Percentiles rank a stretch among this genome's conserved stretches.
Conservation (phyloP, 148 eudicot genomes). For the Simmondsia chinensis region DNA sequence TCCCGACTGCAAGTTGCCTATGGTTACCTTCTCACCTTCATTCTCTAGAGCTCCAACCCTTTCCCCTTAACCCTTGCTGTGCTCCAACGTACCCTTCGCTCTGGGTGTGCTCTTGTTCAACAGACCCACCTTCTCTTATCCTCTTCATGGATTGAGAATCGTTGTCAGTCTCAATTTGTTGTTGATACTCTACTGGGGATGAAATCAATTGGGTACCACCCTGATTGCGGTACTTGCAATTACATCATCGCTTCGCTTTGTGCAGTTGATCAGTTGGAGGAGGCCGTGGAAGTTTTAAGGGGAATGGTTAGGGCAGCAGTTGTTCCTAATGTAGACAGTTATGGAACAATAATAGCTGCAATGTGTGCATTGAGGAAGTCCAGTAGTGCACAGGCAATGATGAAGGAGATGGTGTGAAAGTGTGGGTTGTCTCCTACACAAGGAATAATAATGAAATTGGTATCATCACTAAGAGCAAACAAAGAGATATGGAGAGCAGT, state of each 20-base stretch:
- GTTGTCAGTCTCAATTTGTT: slow-evolving; percentile 30
- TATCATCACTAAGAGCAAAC: slow-evolving; percentile 40
- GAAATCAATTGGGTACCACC: slow-evolving; percentile 60
- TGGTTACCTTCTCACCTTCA: slow-evolving; percentile 53
- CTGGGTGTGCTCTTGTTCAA: slow-evolving; percentile 68
- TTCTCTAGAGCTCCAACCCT: slow-evolving; percentile 46
- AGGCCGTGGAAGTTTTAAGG: slow-evolving; percentile 49
- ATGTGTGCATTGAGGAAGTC: slow-evolving; percentile 45
- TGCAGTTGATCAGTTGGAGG: slow-evolving; percentile 51
- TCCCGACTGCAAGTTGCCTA: slow-evolving; percentile 32
- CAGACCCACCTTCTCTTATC: slow-evolving; percentile 57
- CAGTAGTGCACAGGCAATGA: slow-evolving; percentile 17
- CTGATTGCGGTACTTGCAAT: slow-evolving; percentile 75
- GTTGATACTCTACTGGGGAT: slow-evolving; percentile 37
- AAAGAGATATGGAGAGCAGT: slow-evolving; percentile 57
- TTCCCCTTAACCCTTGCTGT: slow-evolving; percentile 61
- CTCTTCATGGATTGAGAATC: slow-evolving; percentile 45
- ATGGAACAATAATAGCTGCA: slow-evolving; percentile 40
- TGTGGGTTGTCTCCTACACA: slow-evolving; percentile 52
- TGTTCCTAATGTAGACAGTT: slow-evolving; percentile 65
- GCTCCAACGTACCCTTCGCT: slow-evolving; percentile 61
- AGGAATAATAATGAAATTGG: slow-evolving; percentile 34
- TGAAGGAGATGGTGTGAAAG: slow-evolving; percentile 59
- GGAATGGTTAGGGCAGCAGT: slow-evolving; percentile 56
- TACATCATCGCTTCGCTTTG: slow-evolving; percentile 71